Evolutionary conservation across 1,284 basidiomycete genomes (phyloP).

Genomic region (Fomitopsis pinicola): DNA sequence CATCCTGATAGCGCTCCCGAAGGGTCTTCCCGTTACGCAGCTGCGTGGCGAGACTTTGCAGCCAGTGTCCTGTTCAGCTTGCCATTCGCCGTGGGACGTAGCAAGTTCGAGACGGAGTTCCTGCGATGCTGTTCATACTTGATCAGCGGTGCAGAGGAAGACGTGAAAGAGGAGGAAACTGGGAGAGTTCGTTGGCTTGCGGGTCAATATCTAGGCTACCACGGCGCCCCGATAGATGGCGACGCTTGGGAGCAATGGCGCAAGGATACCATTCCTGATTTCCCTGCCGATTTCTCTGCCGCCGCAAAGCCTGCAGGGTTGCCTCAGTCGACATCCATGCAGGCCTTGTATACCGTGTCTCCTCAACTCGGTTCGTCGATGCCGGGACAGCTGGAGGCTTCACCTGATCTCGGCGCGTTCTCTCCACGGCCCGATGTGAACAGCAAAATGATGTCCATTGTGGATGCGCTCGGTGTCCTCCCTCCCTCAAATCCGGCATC

Average conservation of each 20-base stretch:
- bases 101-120: slow-evolving; percentile 67
- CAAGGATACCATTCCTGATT: slow-evolving; percentile 43
- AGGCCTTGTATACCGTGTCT: slow-evolving; percentile 46
- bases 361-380: slow-evolving; percentile 39
- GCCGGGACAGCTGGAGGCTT: slow-evolving; percentile 17
- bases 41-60: slow-evolving; percentile 59
- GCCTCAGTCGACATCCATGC: slow-evolving; percentile 45
- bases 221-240: slow-evolving; percentile 47
- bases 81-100: slow-evolving; percentile 49
- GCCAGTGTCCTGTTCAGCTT: slow-evolving; percentile 54
- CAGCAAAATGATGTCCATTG: slow-evolving; percentile 39
- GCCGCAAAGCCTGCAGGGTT: slow-evolving; percentile 23
- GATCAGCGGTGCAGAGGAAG: slow-evolving; percentile 49
- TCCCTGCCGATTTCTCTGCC: slow-evolving; percentile 18
- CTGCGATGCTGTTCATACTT: slow-evolving; percentile 60
- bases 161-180: slow-evolving; percentile 34
- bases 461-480: slow-evolving; percentile 38
- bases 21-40: slow-evolving; percentile 7
- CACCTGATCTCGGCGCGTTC: slow-evolving; percentile 50
- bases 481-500: slow-evolving; percentile 1
- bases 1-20: not conserved
- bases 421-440: slow-evolving; percentile 54
- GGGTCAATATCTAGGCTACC: slow-evolving; percentile 55
- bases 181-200: slow-evolving; percentile 58
- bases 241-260: slow-evolving; percentile 59